phyloP scores from a whole-genome alignment of 1,284 basidiomycete species.

The Salmacisia buchloeana region DNA sequence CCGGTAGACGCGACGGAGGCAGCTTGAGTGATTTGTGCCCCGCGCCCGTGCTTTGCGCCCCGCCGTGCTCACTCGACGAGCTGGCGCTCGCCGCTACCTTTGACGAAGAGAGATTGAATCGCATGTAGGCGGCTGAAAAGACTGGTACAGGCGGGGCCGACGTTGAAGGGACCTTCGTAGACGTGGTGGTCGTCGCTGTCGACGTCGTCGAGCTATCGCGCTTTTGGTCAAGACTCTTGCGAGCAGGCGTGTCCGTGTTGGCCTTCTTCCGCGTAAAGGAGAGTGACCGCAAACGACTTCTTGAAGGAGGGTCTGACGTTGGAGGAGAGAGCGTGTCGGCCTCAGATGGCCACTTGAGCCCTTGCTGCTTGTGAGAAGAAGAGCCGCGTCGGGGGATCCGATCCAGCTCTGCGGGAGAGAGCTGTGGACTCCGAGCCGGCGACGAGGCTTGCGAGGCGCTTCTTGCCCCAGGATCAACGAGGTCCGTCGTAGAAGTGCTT shows the following conservation, averaged over 20 bases:
- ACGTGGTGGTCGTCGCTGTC: neutral
- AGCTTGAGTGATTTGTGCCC: neutral
- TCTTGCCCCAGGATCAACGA: too few species aligned
- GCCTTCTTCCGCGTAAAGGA: neutral
- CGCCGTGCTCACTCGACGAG: too few species aligned
- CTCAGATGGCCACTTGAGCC: too few species aligned
- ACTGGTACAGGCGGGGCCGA: neutral
- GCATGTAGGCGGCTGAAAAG: neutral
- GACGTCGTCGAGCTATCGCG: neutral
- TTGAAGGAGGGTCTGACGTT: neutral
- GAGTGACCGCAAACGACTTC: neutral
- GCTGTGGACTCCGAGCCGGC: neutral
- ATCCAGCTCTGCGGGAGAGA: neutral
- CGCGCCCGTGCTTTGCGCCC: too few species aligned
- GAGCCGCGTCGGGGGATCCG: neutral
- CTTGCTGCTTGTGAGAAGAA: too few species aligned
- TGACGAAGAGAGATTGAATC: too few species aligned
- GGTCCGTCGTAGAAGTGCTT: neutral
- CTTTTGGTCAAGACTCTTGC: neutral
- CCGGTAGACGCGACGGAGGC: neutral
- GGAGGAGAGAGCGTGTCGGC: too few species aligned
- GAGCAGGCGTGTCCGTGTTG: neutral
- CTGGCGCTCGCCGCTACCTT: too few species aligned
- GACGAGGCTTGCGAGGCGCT: neutral
- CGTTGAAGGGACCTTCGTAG: neutral